Evolutionary conservation across 179 eudicot species (phyloP).

Genomic region (Nepenthes alata): DNA sequence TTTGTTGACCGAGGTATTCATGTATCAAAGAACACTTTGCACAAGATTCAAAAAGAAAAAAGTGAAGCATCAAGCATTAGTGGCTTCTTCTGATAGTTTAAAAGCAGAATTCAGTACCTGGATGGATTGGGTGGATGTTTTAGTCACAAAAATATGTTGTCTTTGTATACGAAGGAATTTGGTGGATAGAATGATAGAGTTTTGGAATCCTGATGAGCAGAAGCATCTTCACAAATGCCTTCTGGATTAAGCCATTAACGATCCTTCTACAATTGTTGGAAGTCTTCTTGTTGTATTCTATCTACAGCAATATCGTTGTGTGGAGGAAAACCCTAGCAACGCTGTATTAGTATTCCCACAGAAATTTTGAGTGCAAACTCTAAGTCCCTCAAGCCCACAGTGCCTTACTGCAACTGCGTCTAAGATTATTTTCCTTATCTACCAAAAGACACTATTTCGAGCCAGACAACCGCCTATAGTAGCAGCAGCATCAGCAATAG

Average conservation of each 20-base stretch:
- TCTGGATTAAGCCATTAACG: conserved; percentile 47
- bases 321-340: no score
- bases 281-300: conserved; percentile 92
- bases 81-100: conserved; percentile 19
- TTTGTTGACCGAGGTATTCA: conserved; percentile 82
- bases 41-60: conserved; percentile 55
- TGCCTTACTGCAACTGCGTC: no score
- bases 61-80: conserved; percentile 23
- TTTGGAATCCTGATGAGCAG: conserved; percentile 85
- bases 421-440: no score
- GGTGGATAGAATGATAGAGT: conserved; percentile 71
- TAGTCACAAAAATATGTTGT: conserved; percentile 77
- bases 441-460: no score
- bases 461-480: no score
- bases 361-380: no score
- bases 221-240: conserved; percentile 66
- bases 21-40: conserved; percentile 79
- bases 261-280: conserved; percentile 50
- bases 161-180: conserved; percentile 74
- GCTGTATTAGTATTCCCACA: no score
- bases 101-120: conserved; percentile 35
- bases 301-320: conserved; percentile 29
- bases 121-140: conserved; percentile 59
- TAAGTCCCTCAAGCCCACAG: no score
- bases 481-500: no score